Base-by-base conservation (phyloP, 495 filamentous ascomycete species). In the Penicillium desertorum region DNA sequence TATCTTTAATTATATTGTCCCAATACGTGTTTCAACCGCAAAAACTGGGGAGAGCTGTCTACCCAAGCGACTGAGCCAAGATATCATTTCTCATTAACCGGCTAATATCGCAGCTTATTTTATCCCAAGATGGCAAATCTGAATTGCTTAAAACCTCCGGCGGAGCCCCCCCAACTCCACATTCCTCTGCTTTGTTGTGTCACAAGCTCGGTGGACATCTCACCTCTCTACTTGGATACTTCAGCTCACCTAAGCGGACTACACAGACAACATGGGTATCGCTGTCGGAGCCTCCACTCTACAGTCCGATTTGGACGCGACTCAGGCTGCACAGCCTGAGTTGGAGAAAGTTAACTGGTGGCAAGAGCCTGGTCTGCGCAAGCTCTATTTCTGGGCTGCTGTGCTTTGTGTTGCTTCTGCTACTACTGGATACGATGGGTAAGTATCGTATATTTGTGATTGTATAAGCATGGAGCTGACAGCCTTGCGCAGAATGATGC, bases 371-470 rank as follows among this genome's bases (percentile, higher is more conserved):
- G 81, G 83, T 59, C 73, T 87, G 25, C 69, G 83, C 47, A 83
- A 79, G 64, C 77, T 87, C 27, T 87, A 87, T 58, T 77, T 73
- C 32, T 76, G 76, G 65, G 73, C 75, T 45, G 64, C 74, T 47
- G 71, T 86, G 30, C 72, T 87, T 48, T 85, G 82, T 68, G 66
- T 87, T 58, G 83, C 82, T 5, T 86, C 84, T 44, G 83, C 82
- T 36, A 87, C 83, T 19, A 87, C 83, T 19, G 84, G 84, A 54
- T 87, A 86, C 66, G 84, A 87, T 70, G 82, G 76, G 75, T 75
- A 67, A 42, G 67, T 48, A 16, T 6, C 3, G 0, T 8, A 20
- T 11, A 5, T 39, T n/a, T 3, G 6, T 19, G 1, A 1, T 29
- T 20, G n/a, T 12, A 2, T 17, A 4, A 10, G 7, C n/a, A 3